phyloP scores from a whole-genome alignment of 495 filamentous ascomycete genomes.

The Gamarada debralockiae region DNA sequence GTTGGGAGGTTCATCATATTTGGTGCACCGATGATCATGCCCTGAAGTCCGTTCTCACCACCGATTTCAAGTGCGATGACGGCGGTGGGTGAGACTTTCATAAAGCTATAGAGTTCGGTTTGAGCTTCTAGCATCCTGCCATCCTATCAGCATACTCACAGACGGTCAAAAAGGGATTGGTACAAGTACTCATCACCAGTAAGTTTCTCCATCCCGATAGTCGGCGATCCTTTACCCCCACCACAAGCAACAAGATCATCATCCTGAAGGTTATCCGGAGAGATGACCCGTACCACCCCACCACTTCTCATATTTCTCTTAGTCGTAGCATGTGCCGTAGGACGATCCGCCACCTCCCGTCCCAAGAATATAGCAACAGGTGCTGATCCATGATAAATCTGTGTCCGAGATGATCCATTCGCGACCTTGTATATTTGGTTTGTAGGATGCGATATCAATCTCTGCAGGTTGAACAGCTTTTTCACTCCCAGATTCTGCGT shows the following conservation, averaged over 20 bases:
- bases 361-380: constrained; percentile 59
- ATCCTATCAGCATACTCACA: not conserved
- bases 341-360: constrained; percentile 55
- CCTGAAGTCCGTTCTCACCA: constrained; percentile 50
- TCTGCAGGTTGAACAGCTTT: constrained; percentile 13
- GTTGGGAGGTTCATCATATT: constrained; percentile 44
- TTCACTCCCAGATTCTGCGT: not conserved
- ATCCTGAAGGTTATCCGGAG: constrained; percentile 37
- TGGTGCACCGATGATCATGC: constrained; percentile 45
- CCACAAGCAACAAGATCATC: constrained; percentile 41
- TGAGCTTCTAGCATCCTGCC: constrained; percentile 42
- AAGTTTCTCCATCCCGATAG: constrained; percentile 47
- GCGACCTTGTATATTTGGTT: constrained; percentile 41
- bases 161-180: not conserved
- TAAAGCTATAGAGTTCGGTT: constrained; percentile 39
- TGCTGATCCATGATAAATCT: constrained; percentile 53
- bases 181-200: constrained; percentile 35
- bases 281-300: constrained; percentile 42
- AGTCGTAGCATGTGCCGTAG: constrained; percentile 41
- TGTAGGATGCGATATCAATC: constrained; percentile 44
- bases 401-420: constrained; percentile 51
- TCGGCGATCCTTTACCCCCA: constrained; percentile 44
- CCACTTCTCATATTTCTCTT: constrained; percentile 42
- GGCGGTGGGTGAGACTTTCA: constrained; percentile 18
- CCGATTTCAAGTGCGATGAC: constrained; percentile 51